These are phyloP conservation scores for Lachancea sp. DNA, from an alignment of 805 yeast genomes.

Conservation along the genomic window DNA sequence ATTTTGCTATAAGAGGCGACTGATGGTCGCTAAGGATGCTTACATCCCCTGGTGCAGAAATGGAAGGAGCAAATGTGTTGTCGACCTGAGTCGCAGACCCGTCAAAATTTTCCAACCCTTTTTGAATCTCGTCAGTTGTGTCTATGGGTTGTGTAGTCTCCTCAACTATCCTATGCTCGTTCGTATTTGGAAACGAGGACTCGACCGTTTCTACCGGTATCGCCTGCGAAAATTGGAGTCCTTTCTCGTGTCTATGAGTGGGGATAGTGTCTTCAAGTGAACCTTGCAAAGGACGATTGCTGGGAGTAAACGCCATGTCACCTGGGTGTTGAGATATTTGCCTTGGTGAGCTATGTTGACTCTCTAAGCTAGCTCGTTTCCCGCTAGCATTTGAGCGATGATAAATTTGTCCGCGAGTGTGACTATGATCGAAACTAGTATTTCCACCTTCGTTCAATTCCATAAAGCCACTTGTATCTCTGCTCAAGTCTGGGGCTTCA, in stretches of 20 bases:
- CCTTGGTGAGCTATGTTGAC: neutral
- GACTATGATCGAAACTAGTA: neutral
- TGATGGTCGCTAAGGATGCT: neutral
- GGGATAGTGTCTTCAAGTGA: neutral
- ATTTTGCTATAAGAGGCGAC: constrained; percentile 1
- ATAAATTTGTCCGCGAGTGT: neutral
- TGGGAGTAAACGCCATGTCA: neutral
- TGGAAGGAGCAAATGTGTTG: neutral
- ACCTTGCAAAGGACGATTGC: neutral
- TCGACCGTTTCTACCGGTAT: neutral
- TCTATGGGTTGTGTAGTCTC: constrained; percentile 5
- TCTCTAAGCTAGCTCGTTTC: neutral
- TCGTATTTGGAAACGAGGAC: neutral
- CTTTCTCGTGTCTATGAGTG: neutral
- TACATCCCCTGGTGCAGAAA: neutral
- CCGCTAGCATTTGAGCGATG: neutral
- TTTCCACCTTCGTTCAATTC: neutral
- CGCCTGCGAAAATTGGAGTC: neutral
- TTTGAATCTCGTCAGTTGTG: neutral
- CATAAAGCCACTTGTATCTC: neutral
- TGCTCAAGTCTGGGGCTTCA: neutral
- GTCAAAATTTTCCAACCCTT: neutral
- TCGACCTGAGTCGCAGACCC: constrained; percentile 5
- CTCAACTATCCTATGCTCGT: neutral
- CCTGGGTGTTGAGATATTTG: neutral